A percentile compares a stretch with the other conserved stretches of the same genome.
These are phyloP conservation scores for Salix koriyanagi DNA, from an alignment of 345 rosid species.

Conservation along the genomic window DNA sequence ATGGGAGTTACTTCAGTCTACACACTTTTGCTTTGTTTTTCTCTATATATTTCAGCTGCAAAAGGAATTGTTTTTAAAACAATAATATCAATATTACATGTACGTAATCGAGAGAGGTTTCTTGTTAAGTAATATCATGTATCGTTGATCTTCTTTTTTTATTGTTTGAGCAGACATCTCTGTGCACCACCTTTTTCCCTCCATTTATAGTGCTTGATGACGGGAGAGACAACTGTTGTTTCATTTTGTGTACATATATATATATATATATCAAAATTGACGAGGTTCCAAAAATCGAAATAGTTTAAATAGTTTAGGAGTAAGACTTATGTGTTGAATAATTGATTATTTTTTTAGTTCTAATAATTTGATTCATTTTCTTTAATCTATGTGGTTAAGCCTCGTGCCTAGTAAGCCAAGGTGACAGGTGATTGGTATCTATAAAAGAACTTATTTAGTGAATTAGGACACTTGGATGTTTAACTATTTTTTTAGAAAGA, in stretches of 20 bases:
- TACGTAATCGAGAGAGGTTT: not conserved
- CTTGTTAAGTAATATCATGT: constrained; percentile 1
- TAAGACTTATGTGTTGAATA: too few species aligned
- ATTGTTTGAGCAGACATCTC: not conserved
- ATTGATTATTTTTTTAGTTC: too few species aligned
- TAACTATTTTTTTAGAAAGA: too few species aligned
- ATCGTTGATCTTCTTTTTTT: not conserved
- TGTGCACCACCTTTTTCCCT: constrained; percentile 3
- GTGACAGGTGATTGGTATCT: too few species aligned
- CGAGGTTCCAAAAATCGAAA: too few species aligned
- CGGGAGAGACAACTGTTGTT: constrained; percentile 18
- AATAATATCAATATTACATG: not conserved
- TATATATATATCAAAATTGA: too few species aligned
- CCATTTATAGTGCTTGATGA: constrained; percentile 6
- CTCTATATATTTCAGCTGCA: constrained; percentile 22
- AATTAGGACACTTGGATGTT: too few species aligned
- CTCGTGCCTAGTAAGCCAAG: too few species aligned
- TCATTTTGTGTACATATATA: not conserved
- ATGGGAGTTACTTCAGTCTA: constrained; percentile 18
- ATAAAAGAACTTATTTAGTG: too few species aligned
- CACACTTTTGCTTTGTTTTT: constrained; percentile 17
- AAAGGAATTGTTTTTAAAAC: not conserved
- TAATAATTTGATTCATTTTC: too few species aligned
- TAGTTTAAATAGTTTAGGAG: too few species aligned
- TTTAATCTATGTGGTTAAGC: too few species aligned